Conservation (phyloP, 2,329 filamentous ascomycete genomes). For the Rasamsonia emersonii region DNA sequence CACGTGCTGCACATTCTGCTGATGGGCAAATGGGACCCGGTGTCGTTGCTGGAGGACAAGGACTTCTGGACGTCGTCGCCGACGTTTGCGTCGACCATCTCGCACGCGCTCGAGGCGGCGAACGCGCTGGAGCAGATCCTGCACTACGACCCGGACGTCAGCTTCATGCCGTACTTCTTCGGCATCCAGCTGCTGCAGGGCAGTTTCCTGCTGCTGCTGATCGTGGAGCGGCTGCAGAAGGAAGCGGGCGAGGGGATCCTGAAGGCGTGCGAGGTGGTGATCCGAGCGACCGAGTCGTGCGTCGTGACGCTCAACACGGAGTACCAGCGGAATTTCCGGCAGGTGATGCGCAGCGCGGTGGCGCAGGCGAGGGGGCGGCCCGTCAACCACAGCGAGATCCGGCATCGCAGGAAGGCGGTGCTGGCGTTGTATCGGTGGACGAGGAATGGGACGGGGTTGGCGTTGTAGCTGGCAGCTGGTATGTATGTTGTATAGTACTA, state of each 20-base stretch:
- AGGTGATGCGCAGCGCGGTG: slow-evolving; percentile 86
- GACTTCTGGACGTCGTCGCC: slow-evolving; percentile 90
- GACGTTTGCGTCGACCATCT: slow-evolving; percentile 77
- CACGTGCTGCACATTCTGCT: slow-evolving; percentile 86
- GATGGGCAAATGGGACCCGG: slow-evolving; percentile 92
- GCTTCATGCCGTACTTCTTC: slow-evolving; percentile 97
- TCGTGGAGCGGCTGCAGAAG: slow-evolving; percentile 78
- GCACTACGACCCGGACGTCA: slow-evolving; percentile 80
- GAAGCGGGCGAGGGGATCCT: slow-evolving; percentile 81
- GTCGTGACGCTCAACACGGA: slow-evolving; percentile 87
- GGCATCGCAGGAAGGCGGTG: slow-evolving; percentile 73
- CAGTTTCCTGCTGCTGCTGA: slow-evolving; percentile 76
- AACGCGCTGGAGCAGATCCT: slow-evolving; percentile 82
- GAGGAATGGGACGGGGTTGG: slow-evolving; percentile 79
- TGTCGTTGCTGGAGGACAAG: slow-evolving; percentile 85
- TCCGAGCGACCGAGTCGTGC: slow-evolving; percentile 84
- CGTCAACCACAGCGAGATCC: slow-evolving; percentile 77
- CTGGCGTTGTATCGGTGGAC: slow-evolving; percentile 84
- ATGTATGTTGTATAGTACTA: no score
- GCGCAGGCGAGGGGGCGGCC: slow-evolving; percentile 78
- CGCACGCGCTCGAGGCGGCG: slow-evolving; percentile 79
- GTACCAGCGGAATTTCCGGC: slow-evolving; percentile 92
- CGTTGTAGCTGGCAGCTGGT: slow-evolving; percentile 32
- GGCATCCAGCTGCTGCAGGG: slow-evolving; percentile 88
- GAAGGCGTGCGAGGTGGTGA: slow-evolving; percentile 84